These are phyloP conservation scores for Diaporthe batatas DNA, from an alignment of 2,329 filamentous ascomycete genomes.

Conservation along the genomic window DNA sequence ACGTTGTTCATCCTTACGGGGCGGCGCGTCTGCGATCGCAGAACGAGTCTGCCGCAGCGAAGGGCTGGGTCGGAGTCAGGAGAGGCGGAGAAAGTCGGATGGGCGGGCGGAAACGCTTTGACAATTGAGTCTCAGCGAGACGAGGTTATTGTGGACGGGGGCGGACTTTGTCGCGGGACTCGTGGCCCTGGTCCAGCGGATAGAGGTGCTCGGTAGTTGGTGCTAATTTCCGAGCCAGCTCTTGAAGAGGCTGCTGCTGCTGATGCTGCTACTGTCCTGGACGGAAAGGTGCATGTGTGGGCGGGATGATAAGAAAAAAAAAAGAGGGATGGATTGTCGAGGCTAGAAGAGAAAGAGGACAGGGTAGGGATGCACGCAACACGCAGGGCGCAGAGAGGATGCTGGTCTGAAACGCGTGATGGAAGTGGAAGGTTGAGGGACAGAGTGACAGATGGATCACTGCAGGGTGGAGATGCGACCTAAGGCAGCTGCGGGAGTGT, in stretches of 20 bases:
- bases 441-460: conserved; percentile 24
- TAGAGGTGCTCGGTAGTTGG: conserved; percentile 35
- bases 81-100: conserved; percentile 32
- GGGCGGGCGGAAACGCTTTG: conserved; percentile 31
- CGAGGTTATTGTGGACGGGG: conserved; percentile 25
- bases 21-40: conserved; percentile 50
- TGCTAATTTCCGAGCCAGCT: conserved; percentile 41
- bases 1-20: conserved; percentile 69
- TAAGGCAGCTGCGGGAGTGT: conserved; percentile 25
- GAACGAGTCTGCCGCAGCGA: conserved; percentile 54
- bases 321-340: conserved; percentile 26
- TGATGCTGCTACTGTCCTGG: conserved; percentile 4
- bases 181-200: conserved; percentile 33
- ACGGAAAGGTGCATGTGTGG: conserved; percentile 28
- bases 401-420: conserved; percentile 39
- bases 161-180: conserved; percentile 35
- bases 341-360: conserved; percentile 14
- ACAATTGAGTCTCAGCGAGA: conserved; percentile 31
- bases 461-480: conserved; percentile 36
- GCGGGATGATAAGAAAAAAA: conserved; percentile 18
- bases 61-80: conserved; percentile 30
- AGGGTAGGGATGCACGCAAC: conserved; percentile 22
- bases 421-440: conserved; percentile 27
- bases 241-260: conserved; percentile 32
- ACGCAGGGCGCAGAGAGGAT: conserved; percentile 1